Evolutionary conservation across 768 basidiomycete genomes (phyloP).

Genomic region (Phylloporus arenicola): DNA sequence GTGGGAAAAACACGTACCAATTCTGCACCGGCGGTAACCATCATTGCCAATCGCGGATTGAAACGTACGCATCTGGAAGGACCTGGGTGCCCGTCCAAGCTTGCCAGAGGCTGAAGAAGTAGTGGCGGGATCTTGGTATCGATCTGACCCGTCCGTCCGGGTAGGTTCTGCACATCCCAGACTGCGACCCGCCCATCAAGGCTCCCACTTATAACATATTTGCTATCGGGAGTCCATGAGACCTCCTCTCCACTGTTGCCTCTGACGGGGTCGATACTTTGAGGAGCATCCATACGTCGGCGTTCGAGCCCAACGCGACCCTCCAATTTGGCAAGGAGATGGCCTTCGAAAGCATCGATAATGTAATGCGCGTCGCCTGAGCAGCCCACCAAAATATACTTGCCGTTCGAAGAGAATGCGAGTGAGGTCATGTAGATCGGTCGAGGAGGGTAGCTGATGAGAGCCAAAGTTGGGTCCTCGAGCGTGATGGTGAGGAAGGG

Average conservation of each 20-base stretch:
- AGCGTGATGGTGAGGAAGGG: constrained; percentile 84
- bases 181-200: constrained; percentile 78
- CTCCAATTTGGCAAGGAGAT: constrained; percentile 77
- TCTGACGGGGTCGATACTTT: constrained; percentile 60
- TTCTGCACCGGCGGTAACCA: constrained; percentile 79
- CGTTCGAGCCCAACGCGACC: constrained; percentile 83
- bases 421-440: constrained; percentile 89
- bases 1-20: constrained; percentile 48
- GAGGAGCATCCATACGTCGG: constrained; percentile 43
- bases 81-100: constrained; percentile 75
- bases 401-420: constrained; percentile 85
- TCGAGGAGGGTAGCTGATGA: constrained; percentile 80
- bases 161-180: constrained; percentile 79
- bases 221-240: constrained; percentile 91
- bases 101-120: constrained; percentile 44
- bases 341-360: constrained; percentile 84
- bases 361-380: constrained; percentile 91
- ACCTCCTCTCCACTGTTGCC: constrained; percentile 93
- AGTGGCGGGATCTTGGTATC: constrained; percentile 51
- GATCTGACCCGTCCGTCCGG: constrained; percentile 43
- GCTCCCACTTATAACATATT: constrained; percentile 81
- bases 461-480: constrained; percentile 70
- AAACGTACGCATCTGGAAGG: constrained; percentile 83
- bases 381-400: constrained; percentile 87
- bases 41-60: constrained; percentile 86